Evolutionary conservation across 31 red algal genomes (phyloP).

Genomic region (Porphyra umbilicalis): DNA sequence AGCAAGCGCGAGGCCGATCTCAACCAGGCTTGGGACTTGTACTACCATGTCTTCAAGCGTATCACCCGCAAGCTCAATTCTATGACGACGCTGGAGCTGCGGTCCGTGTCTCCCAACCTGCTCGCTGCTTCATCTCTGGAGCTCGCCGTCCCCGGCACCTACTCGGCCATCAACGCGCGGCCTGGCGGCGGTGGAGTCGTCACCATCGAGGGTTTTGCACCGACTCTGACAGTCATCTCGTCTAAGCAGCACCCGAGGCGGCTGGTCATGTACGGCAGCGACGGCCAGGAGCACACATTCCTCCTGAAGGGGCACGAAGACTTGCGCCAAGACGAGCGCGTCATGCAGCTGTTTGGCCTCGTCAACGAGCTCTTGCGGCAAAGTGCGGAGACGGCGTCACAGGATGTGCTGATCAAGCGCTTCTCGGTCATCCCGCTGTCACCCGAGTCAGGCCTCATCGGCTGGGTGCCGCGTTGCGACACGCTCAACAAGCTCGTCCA

Average conservation of each 20-base stretch:
- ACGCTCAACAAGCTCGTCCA: conserved; percentile 85
- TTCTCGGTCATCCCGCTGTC: conserved; percentile 86
- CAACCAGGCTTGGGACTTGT: conserved; percentile 79
- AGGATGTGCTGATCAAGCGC: conserved; percentile 51
- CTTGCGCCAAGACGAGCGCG: conserved; percentile 94
- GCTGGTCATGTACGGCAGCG: conserved; percentile 76
- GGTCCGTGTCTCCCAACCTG: conserved; percentile 69
- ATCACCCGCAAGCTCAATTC: conserved; percentile 59
- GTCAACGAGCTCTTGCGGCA: conserved; percentile 88
- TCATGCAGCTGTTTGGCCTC: conserved; percentile 92
- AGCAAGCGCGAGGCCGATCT: conserved; percentile 39
- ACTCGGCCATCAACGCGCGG: conserved; percentile 22
- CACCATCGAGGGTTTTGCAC: conserved; percentile 64
- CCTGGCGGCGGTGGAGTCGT: conserved; percentile 34
- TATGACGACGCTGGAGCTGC: conserved; percentile 56
- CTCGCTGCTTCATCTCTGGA: conserved; percentile 40
- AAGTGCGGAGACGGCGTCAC: conserved; percentile 15
- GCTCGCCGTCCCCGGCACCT: conserved; percentile 88
- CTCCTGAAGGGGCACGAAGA: conserved; percentile 98
- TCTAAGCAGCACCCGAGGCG: conserved; percentile 92
- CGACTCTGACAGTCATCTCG: conserved; percentile 63
- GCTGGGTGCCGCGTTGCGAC: conserved; percentile 92
- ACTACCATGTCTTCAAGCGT: conserved; percentile 67
- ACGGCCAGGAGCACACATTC: conserved; percentile 87
- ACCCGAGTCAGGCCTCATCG: conserved; percentile 78